Conservation (phyloP, 352 stramenopile species). For the Phytophthora pistaciae region DNA sequence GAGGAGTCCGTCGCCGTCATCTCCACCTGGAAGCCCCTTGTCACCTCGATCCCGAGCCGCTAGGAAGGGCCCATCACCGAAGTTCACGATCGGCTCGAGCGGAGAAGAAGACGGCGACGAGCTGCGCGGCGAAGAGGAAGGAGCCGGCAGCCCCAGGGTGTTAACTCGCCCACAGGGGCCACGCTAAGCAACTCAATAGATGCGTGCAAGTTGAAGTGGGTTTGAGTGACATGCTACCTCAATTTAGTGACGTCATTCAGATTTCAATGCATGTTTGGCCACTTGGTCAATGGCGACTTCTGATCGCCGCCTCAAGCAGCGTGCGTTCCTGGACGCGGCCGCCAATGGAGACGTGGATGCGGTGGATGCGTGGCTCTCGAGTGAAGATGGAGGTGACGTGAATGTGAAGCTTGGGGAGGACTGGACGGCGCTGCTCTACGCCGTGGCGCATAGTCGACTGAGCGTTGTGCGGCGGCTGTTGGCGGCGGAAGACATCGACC, state of each 20-base stretch:
- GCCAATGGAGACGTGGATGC: constrained; percentile 41
- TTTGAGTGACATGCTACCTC: neutral
- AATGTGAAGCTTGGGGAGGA: constrained; percentile 68
- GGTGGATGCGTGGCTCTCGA: constrained; percentile 53
- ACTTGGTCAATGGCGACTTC: neutral
- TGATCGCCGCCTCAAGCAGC: constrained; percentile 8
- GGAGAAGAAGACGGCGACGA: constrained; percentile 51
- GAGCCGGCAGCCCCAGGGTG: constrained; percentile 2
- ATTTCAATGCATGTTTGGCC: too few species aligned
- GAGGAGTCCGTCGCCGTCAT: constrained; percentile 16
- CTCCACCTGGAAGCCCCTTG: constrained; percentile 23
- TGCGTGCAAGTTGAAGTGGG: neutral
- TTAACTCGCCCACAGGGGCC: constrained; percentile 4
- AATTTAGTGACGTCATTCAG: constrained; percentile 2
- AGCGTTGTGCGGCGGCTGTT: constrained; percentile 54
- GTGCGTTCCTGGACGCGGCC: constrained; percentile 64
- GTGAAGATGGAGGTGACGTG: constrained; percentile 39
- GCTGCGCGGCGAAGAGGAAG: constrained; percentile 23
- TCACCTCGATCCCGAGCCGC: constrained; percentile 43
- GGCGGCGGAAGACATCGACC: constrained; percentile 39
- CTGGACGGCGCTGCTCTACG: constrained; percentile 80
- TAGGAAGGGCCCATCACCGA: constrained; percentile 36
- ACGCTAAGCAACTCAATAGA: neutral
- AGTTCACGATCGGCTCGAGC: constrained; percentile 58
- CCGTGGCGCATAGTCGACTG: constrained; percentile 61